Conservation (phyloP, 345 rosid species). For the Bruguiera parviflora region DNA sequence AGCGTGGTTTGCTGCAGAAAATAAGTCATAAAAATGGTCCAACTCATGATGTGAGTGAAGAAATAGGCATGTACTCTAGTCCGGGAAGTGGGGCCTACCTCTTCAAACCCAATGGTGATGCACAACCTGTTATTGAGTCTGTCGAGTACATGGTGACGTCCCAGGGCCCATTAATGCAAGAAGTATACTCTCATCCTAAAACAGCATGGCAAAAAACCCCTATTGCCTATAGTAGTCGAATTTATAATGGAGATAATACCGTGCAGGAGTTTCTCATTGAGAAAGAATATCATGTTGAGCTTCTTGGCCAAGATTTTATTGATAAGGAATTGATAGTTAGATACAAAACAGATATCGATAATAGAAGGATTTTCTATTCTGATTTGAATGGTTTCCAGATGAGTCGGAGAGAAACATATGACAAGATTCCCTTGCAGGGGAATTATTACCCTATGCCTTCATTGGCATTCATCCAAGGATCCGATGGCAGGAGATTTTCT, state of each 20-base stretch:
- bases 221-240: conserved; percentile 70
- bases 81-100: conserved; percentile 86
- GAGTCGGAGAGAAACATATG: conserved; percentile 93
- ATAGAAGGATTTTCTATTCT: conserved; percentile 63
- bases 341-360: conserved; percentile 73
- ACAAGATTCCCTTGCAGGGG: conserved; percentile 96
- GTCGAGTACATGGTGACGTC: conserved; percentile 63
- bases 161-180: conserved; percentile 78
- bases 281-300: conserved; percentile 96
- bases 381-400: conserved; percentile 98
- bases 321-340: conserved; percentile 84
- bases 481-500: conserved; percentile 74
- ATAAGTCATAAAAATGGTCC: conserved; percentile 48
- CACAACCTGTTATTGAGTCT: conserved; percentile 53
- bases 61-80: conserved; percentile 74
- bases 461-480: conserved; percentile 85
- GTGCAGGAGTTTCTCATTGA: conserved; percentile 61
- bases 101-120: conserved; percentile 76
- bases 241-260: conserved; percentile 59
- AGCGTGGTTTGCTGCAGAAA: conserved; percentile 64
- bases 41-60: conserved; percentile 56
- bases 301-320: conserved; percentile 55
- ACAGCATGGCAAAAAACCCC: conserved; percentile 69
- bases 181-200: conserved; percentile 75
- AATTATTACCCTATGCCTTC: conserved; percentile 98